A percentile compares a stretch with the other conserved stretches of the same genome.
phyloP scores from a whole-genome alignment of 129 eudicot species.

The Helichrysum umbraculigerum region DNA sequence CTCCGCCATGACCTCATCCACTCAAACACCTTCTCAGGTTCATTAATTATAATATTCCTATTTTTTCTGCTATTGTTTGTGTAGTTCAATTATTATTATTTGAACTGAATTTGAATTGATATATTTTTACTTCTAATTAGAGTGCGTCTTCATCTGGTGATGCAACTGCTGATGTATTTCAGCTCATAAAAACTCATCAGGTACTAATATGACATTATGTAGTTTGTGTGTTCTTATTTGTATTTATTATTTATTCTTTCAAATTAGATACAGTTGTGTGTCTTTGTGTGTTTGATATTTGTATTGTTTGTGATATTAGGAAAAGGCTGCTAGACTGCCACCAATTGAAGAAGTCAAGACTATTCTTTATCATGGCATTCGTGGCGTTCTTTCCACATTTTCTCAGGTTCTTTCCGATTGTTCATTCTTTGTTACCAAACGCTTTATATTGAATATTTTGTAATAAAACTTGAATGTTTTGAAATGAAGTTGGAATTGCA shows the following conservation, averaged over 20 bases:
- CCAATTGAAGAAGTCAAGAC: conserved; percentile 82
- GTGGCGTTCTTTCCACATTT: conserved; percentile 84
- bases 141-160: conserved; percentile 50
- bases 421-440: background rate
- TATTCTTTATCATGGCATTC: conserved; percentile 54
- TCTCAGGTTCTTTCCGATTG: conserved; percentile 52
- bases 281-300: background rate
- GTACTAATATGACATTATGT: conserved; percentile 32
- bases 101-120: background rate
- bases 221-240: conserved; percentile 3
- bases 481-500: conserved; percentile 1
- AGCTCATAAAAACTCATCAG: conserved; percentile 90
- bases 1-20: conserved; percentile 55
- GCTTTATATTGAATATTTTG: background rate
- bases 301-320: conserved; percentile 43
- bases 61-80: background rate
- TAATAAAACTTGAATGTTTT: background rate
- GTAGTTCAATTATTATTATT: background rate
- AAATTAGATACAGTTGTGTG: background rate
- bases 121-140: conserved; percentile 22
- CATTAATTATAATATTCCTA: background rate
- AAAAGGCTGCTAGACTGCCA: conserved; percentile 88
- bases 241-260: background rate
- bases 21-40: conserved; percentile 47
- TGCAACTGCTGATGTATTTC: conserved; percentile 47